A percentile compares a stretch with the other conserved stretches of the same genome.
Evolutionary conservation across 148 eudicot species (phyloP).

Genomic region (Rhododendron mucronatum): DNA sequence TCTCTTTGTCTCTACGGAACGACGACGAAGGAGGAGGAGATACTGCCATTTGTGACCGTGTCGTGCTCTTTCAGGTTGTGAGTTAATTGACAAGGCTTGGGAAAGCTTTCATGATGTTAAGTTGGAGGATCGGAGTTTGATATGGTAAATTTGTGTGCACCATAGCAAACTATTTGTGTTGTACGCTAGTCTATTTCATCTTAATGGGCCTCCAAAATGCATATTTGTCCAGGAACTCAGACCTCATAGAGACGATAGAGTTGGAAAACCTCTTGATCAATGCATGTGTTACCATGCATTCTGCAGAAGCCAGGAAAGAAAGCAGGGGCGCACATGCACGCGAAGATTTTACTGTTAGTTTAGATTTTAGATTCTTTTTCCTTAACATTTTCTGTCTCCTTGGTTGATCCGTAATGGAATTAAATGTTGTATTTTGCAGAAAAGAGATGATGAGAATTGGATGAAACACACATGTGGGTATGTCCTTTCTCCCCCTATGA

Average conservation of each 20-base stretch:
- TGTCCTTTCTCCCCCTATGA: conserved; percentile 1
- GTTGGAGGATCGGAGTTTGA: conserved; percentile 81
- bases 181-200: neutral
- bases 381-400: neutral
- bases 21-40: no score
- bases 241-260: conserved; percentile 93
- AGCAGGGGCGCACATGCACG: conserved; percentile 97
- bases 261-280: conserved; percentile 91
- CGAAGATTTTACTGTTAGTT: conserved; percentile 84
- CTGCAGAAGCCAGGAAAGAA: conserved; percentile 99
- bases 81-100: conserved; percentile 84
- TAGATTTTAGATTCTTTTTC: conserved; percentile 12
- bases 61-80: conserved; percentile 54
- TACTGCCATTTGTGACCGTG: neutral
- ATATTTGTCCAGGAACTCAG: conserved; percentile 64
- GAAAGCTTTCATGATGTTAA: conserved; percentile 92
- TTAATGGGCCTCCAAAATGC: neutral
- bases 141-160: conserved; percentile 51
- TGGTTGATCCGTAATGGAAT: conserved; percentile 1
- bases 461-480: conserved; percentile 96
- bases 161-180: neutral
- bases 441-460: conserved; percentile 89
- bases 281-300: conserved; percentile 96
- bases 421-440: conserved; percentile 44
- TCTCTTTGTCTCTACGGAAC: neutral